Base-by-base conservation (phyloP, 495 filamentous ascomycete genomes). In the Xylaria grammica region DNA sequence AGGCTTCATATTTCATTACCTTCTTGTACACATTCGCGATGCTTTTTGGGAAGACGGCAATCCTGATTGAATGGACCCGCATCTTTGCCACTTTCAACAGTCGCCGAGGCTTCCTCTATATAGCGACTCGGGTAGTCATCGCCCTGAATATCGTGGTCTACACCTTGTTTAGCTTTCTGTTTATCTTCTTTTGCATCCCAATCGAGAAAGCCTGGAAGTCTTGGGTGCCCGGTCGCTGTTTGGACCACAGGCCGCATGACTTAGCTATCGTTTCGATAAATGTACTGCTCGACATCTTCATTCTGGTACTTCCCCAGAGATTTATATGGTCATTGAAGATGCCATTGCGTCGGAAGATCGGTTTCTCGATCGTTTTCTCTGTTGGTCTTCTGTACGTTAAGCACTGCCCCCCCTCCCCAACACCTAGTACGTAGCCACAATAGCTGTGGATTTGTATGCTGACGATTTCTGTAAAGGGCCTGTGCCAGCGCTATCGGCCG, bases 101-200 rank as follows among this genome's bases (percentile, higher is more conserved):
- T 6, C 44, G 64, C 5, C 24, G 63, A 69, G n/a, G n/a, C 32
- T 6, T 19, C 4, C 67, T 70, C 59, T 74, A 53, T 49, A 69
- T 44, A 9, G 24, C 24, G 4, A 24, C 5, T 15, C 46, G 24
- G 20, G 46, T 11, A 1, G 7, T 49, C 9, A 55, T 71, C 9
- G 65, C 69, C 17, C 77, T 71, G 36, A 57, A 68, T n/a, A 62
- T 77, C 4, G 74, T 82, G 26, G 63, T 67, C 2, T 29, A 79
- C 17, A 64, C 74, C 2, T 80, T 75, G 30, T 60, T 83, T 7
- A 50, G n/a, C n/a, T n/a, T 85, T 22, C 68, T 75, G 2, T 69
- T 69, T 0, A 69, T 77, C 4, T 77, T 84, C 30, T 72, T 77
- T 38, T 85, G 83, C 60, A 65, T 51, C 0, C 82, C 81, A 0